Evolutionary conservation across 768 basidiomycete genomes (phyloP).

Genomic region (Boletellus sp.): DNA sequence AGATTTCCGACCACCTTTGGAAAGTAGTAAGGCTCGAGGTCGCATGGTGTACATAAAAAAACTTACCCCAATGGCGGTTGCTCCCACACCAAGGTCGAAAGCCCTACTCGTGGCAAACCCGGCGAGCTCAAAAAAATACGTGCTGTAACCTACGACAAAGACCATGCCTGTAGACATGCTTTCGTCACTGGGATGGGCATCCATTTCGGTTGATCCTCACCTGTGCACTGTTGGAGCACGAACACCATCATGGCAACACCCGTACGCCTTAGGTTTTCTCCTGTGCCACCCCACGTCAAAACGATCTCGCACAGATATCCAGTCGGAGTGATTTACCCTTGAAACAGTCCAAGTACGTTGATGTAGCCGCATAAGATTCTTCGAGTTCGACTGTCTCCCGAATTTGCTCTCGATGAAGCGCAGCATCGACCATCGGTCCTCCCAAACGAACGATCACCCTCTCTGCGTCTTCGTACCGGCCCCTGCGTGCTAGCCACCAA

Average conservation of each 20-base stretch:
- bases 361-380: slow-evolving; percentile 23
- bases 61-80: slow-evolving; percentile 27
- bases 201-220: not conserved
- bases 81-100: slow-evolving; percentile 31
- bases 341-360: slow-evolving; percentile 34
- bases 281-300: slow-evolving; percentile 3
- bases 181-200: not conserved
- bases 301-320: too few species aligned
- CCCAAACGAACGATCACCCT: slow-evolving; percentile 16
- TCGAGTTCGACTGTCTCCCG: slow-evolving; percentile 30
- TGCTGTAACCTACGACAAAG: slow-evolving; percentile 27
- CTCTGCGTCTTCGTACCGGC: slow-evolving; percentile 23
- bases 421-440: slow-evolving; percentile 23
- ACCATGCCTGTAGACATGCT: slow-evolving; percentile 14
- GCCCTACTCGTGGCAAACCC: slow-evolving; percentile 28
- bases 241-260: slow-evolving; percentile 31
- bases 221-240: slow-evolving; percentile 27
- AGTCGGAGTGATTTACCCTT: slow-evolving; percentile 14
- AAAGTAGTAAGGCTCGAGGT: not conserved
- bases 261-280: slow-evolving; percentile 24
- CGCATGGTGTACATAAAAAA: not conserved
- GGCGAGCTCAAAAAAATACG: slow-evolving; percentile 37
- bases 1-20: slow-evolving; percentile 25
- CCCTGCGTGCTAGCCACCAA: slow-evolving; percentile 34
- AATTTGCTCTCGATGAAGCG: slow-evolving; percentile 22